Evolutionary conservation across 306 rosid genomes (phyloP).

Genomic region (Cicer bijugum): DNA sequence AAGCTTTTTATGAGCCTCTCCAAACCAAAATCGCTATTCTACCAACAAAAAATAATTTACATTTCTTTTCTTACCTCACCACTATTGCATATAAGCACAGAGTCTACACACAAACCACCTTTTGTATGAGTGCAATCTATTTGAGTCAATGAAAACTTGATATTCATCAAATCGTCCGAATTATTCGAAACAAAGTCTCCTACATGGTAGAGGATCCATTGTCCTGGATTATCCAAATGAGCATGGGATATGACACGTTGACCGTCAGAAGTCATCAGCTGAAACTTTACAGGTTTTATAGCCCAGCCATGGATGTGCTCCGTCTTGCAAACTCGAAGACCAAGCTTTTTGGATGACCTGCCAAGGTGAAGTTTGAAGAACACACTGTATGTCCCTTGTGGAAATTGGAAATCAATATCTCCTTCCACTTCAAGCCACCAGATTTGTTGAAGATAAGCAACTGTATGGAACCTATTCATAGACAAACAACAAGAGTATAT

Average conservation of each 20-base stretch:
- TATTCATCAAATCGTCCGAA: constrained; percentile 58
- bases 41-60: constrained; percentile 47
- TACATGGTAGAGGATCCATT: constrained; percentile 70
- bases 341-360: constrained; percentile 65
- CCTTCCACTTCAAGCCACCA: constrained; percentile 96
- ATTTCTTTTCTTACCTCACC: constrained; percentile 44
- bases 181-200: constrained; percentile 70
- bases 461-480: constrained; percentile 65
- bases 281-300: constrained; percentile 71
- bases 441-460: constrained; percentile 91
- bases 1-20: background rate
- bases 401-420: constrained; percentile 80
- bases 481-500: background rate
- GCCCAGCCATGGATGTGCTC: constrained; percentile 89
- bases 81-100: constrained; percentile 62
- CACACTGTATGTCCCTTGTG: constrained; percentile 64
- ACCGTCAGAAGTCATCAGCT: constrained; percentile 73
- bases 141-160: constrained; percentile 76
- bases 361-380: constrained; percentile 85
- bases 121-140: constrained; percentile 93
- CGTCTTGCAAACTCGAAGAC: constrained; percentile 67
- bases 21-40: constrained; percentile 1
- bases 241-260: constrained; percentile 59
- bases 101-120: constrained; percentile 90
- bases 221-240: constrained; percentile 72